Evolutionary conservation across 1,139 yeast species (phyloP), one percentile per base, ranked within the genome.

Genomic region (Magnusiomyces sp.): DNA sequence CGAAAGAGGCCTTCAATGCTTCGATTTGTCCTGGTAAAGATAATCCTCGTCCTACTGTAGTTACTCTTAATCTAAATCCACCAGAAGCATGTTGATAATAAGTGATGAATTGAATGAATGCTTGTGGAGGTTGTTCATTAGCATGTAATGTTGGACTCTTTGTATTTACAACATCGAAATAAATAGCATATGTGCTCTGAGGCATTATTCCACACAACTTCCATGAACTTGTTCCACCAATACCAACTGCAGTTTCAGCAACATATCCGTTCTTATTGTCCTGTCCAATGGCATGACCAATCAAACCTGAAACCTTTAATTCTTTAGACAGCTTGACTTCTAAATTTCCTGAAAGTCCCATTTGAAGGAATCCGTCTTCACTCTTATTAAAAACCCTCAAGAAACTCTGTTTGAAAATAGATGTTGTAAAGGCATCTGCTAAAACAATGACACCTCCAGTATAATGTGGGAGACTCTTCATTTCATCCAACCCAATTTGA

Each of bases 401-500:
- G 69, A 88, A 85, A 13, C 95, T 84, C 71, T 92, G 97, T 68
- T 90, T 89, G 75, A 92, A 92, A 60, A 92, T 92, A 3, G 97
- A 84, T 6, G 98, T 92, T 42, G 96, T 89, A 72, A 94, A 94
- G 6, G 97, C 94, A 73, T 92, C 99, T 1, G 95, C 77, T 60
- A 92, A 78, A 50, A 92, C 80, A 63, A 94, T 74, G 36, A 86
- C 85, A 69, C 99, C 99, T 60, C 98, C 98, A 31, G 97, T 92
- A 60, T 79, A 75, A 70, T 88, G 87, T 53, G 95, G 78, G 61
- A 94, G 73, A 53, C 85, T 77, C 69, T 88, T 87, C 97, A 92
- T 92, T 72, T 92, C 99, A 60, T 85, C 83, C 78, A 92, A 83
- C 66, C 99, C 99, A 57, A 90, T 86, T 74, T 92, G 98, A 71